These are phyloP conservation scores for Dioszegia crocea DNA, from an alignment of 768 basidiomycete genomes.

Conservation along the genomic window DNA sequence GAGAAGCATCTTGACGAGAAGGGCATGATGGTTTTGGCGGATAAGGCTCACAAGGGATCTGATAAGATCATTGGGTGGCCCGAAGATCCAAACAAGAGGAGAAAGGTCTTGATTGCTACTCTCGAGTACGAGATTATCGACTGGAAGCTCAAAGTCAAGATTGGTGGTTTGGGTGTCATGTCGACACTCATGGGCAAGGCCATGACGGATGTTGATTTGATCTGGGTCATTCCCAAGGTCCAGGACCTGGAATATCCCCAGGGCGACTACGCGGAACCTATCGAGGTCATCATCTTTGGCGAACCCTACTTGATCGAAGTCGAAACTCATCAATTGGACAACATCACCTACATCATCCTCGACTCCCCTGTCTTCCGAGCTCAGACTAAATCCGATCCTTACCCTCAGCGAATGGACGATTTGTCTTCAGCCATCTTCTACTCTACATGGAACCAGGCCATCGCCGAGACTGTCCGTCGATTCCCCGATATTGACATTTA, in stretches of 20 bases:
- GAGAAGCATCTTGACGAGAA: constrained; percentile 54
- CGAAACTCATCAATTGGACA: constrained; percentile 85
- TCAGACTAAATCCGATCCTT: constrained; percentile 91
- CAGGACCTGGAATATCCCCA: constrained; percentile 89
- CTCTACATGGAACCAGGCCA: constrained; percentile 96
- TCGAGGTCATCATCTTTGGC: constrained; percentile 93
- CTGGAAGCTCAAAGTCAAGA: constrained; percentile 97
- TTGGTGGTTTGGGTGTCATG: constrained; percentile 97
- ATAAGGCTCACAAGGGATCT: constrained; percentile 62
- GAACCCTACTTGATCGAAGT: constrained; percentile 94
- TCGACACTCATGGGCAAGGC: constrained; percentile 96
- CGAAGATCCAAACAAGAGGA: constrained; percentile 81
- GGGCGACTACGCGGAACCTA: constrained; percentile 85
- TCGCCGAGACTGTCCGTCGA: constrained; percentile 83
- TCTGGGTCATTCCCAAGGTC: constrained; percentile 93
- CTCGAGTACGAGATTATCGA: constrained; percentile 95
- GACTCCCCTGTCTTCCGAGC: constrained; percentile 95
- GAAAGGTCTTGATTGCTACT: constrained; percentile 85
- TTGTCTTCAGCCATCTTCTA: constrained; percentile 95
- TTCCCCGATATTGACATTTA: constrained; percentile 85
- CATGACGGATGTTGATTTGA: constrained; percentile 90
- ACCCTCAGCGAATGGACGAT: constrained; percentile 96
- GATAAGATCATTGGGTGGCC: constrained; percentile 93
- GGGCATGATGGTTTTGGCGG: constrained; percentile 55
- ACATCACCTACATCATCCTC: constrained; percentile 90